Conservation (phyloP, 805 yeast genomes). For the Ogataea degrootiae region DNA sequence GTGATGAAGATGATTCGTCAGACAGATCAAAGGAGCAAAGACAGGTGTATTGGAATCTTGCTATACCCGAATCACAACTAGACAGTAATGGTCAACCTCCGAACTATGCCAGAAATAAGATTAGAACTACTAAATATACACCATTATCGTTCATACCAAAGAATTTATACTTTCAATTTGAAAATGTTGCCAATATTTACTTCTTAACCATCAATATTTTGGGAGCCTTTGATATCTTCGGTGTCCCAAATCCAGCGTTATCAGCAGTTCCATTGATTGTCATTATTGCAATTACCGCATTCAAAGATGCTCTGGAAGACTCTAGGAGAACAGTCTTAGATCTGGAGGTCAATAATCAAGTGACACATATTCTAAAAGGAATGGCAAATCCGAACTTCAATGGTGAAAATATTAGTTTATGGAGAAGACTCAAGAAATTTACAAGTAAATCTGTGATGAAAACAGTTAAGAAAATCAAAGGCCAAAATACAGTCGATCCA, state of each 20-base stretch:
- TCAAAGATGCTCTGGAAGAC: slow-evolving; percentile 79
- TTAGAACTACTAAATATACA: slow-evolving; percentile 93
- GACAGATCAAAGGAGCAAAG: slow-evolving; percentile 33
- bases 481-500: slow-evolving; percentile 22
- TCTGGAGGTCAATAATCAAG: slow-evolving; percentile 70
- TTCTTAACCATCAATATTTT: slow-evolving; percentile 74
- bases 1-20: slow-evolving; percentile 30
- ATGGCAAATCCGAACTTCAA: slow-evolving; percentile 55
- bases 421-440: slow-evolving; percentile 66
- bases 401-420: slow-evolving; percentile 57
- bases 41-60: slow-evolving; percentile 53
- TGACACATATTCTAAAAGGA: slow-evolving; percentile 58
- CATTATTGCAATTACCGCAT: slow-evolving; percentile 67
- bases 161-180: slow-evolving; percentile 73
- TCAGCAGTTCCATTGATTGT: slow-evolving; percentile 77
- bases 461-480: slow-evolving; percentile 18
- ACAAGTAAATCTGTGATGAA: slow-evolving; percentile 14
- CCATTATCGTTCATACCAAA: slow-evolving; percentile 87
- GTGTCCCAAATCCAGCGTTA: slow-evolving; percentile 73
- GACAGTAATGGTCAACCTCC: slow-evolving; percentile 54
- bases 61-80: slow-evolving; percentile 52
- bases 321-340: slow-evolving; percentile 69
- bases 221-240: slow-evolving; percentile 74
- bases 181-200: slow-evolving; percentile 85
- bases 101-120: slow-evolving; percentile 80